Evolutionary conservation across 257 asterid species (phyloP).

Genomic region (Salvia splendens): DNA sequence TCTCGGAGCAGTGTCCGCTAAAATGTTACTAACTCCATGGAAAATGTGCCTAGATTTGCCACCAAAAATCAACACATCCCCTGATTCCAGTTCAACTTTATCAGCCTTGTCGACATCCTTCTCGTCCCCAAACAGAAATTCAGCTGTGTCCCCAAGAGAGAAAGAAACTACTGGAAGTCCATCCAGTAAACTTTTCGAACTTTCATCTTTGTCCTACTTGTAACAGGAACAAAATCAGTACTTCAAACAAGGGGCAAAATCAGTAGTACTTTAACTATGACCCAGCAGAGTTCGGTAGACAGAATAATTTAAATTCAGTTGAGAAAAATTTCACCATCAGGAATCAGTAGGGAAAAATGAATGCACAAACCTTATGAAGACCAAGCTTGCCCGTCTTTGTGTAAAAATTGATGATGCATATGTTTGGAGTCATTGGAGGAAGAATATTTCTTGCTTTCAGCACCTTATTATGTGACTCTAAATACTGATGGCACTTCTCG

Average conservation of each 20-base stretch:
- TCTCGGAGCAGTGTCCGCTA: constrained; percentile 50
- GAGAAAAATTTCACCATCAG: not conserved
- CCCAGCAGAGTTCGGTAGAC: not conserved
- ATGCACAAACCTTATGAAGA: constrained; percentile 69
- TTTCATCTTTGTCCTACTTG: constrained; percentile 80
- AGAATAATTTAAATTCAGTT: constrained; percentile 17
- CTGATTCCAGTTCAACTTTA: constrained; percentile 58
- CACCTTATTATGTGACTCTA: constrained; percentile 36
- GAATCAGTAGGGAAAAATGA: not conserved
- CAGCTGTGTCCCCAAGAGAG: constrained; percentile 80
- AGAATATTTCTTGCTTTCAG: constrained; percentile 40
- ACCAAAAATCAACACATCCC: constrained; percentile 82
- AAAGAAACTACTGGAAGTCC: constrained; percentile 83
- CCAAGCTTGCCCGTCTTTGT: constrained; percentile 67
- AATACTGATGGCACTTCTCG: constrained; percentile 43
- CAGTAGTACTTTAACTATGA: not conserved
- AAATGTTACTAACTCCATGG: constrained; percentile 67
- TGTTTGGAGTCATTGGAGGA: constrained; percentile 67
- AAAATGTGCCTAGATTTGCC: constrained; percentile 68
- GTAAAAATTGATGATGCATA: constrained; percentile 79
- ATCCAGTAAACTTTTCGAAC: constrained; percentile 52
- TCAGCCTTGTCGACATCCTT: constrained; percentile 51
- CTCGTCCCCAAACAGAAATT: constrained; percentile 58
- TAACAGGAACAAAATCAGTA: not conserved
- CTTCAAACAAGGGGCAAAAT: not conserved